Conservation (phyloP, 208 protist genomes). For the Leishmania guyanensis region DNA sequence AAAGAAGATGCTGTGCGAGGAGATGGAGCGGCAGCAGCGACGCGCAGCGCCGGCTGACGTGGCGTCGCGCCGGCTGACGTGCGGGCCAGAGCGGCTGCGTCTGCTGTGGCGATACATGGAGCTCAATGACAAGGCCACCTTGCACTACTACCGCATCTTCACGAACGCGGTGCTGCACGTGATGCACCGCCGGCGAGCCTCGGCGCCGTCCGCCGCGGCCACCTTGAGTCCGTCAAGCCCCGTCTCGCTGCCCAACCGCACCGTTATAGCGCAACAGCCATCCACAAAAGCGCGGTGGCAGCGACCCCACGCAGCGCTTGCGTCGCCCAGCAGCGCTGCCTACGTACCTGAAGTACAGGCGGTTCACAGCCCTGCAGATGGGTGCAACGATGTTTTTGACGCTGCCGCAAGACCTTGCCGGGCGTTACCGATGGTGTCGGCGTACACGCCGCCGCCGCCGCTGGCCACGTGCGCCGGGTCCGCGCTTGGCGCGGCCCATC, state of each 20-base stretch:
- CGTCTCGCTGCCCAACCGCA: not conserved
- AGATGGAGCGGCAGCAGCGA: constrained; percentile 39
- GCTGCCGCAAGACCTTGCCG: not conserved
- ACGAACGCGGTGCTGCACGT: constrained; percentile 73
- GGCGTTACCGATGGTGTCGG: not conserved
- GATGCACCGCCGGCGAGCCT: constrained; percentile 30
- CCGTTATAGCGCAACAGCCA: not conserved
- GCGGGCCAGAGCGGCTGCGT: constrained; percentile 61
- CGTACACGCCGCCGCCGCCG: constrained; percentile 2
- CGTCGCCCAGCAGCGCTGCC: not conserved
- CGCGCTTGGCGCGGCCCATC: not conserved
- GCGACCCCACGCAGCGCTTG: not conserved
- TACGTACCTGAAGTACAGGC: not conserved
- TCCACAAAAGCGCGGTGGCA: constrained; percentile 26
- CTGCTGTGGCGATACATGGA: constrained; percentile 88
- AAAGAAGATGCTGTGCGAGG: constrained; percentile 66
- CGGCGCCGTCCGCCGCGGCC: not conserved
- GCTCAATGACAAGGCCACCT: constrained; percentile 79
- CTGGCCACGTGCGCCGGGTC: not conserved
- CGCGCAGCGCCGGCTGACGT: not conserved
- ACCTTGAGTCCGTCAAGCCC: not conserved
- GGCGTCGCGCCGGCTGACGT: constrained; percentile 14
- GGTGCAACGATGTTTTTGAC: constrained; percentile 13
- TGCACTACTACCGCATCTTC: constrained; percentile 84
- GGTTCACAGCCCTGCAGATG: constrained; percentile 1